These are phyloP conservation scores for Phytophthora pisi DNA, from an alignment of 352 stramenopile species.

Conservation along the genomic window DNA sequence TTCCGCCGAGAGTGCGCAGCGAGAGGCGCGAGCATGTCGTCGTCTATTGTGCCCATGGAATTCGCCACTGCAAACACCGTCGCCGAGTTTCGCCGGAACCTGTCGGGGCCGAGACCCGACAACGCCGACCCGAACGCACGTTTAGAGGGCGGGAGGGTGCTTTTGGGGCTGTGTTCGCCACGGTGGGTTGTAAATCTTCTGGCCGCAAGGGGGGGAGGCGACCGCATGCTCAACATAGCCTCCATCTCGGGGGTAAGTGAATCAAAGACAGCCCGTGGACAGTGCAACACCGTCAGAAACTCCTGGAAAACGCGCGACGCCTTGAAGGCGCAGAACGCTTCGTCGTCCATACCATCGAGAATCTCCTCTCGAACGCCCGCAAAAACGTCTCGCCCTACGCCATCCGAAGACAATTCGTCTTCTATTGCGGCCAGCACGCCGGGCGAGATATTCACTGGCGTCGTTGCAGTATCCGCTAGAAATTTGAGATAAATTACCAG, in stretches of 20 bases:
- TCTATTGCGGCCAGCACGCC: slow-evolving; percentile 43
- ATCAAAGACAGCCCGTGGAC: slow-evolving; percentile 50
- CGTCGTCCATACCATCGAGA: slow-evolving; percentile 57
- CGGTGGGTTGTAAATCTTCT: slow-evolving; percentile 17
- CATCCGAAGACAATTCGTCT: slow-evolving; percentile 45
- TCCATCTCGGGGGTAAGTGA: slow-evolving; percentile 45
- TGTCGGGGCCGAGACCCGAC: slow-evolving; percentile 1
- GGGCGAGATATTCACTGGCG: slow-evolving; percentile 41
- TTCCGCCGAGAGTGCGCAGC: slow-evolving; percentile 24
- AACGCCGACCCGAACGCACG: slow-evolving; percentile 21
- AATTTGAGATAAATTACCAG: slow-evolving; percentile 72
- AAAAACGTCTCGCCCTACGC: slow-evolving; percentile 53
- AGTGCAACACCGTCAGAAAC: slow-evolving; percentile 51
- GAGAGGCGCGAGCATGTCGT: slow-evolving; percentile 25
- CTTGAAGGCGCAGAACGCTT: slow-evolving; percentile 58
- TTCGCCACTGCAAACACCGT: slow-evolving; percentile 36
- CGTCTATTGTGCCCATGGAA: slow-evolving; percentile 23
- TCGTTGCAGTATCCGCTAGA: slow-evolving; percentile 41
- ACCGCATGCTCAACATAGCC: slow-evolving; percentile 47
- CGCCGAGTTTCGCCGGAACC: slow-evolving; percentile 27
- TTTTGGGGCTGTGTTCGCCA: slow-evolving; percentile 18
- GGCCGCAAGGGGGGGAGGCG: slow-evolving; percentile 7
- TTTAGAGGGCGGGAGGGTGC: slow-evolving; percentile 20
- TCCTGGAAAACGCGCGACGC: slow-evolving; percentile 47
- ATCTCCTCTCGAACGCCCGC: slow-evolving; percentile 47